Conservation (phyloP, 306 rosid genomes). For the Hippophae rhamnoides region DNA sequence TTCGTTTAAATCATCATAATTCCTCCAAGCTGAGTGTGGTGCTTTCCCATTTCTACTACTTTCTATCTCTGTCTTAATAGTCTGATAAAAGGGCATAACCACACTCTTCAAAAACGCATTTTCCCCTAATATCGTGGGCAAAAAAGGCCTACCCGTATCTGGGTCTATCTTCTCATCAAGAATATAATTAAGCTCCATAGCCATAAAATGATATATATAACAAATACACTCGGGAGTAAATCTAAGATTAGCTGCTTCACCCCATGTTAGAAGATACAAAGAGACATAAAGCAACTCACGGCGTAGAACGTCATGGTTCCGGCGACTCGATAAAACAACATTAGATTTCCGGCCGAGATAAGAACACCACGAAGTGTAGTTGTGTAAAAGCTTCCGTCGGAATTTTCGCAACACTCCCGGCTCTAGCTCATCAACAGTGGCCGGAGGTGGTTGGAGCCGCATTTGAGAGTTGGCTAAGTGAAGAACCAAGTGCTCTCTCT, state of each 20-base stretch:
- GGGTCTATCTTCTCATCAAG: slow-evolving; percentile 46
- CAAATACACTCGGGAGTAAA: slow-evolving; percentile 70
- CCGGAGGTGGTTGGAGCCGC: slow-evolving; percentile 57
- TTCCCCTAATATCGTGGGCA: slow-evolving; percentile 54
- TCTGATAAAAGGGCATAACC: slow-evolving; percentile 57
- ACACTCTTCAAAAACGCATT: slow-evolving; percentile 60
- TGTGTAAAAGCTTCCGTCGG: slow-evolving; percentile 50
- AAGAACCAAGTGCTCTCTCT: slow-evolving; percentile 87
- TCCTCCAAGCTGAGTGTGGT: slow-evolving; percentile 94
- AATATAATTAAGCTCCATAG: slow-evolving; percentile 62
- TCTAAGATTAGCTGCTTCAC: slow-evolving; percentile 81
- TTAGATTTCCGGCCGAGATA: slow-evolving; percentile 53
- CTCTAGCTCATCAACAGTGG: slow-evolving; percentile 36
- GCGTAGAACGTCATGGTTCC: slow-evolving; percentile 33
- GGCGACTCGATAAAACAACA: slow-evolving; percentile 24
- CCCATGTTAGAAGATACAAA: slow-evolving; percentile 70
- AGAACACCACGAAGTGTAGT: slow-evolving; percentile 73
- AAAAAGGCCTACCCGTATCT: slow-evolving; percentile 49
- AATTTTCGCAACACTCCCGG: slow-evolving; percentile 40
- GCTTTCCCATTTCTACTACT: slow-evolving; percentile 74
- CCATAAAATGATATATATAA: slow-evolving; percentile 71
- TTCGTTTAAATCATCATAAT: slow-evolving; percentile 83
- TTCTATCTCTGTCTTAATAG: slow-evolving; percentile 58
- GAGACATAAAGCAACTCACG: slow-evolving; percentile 68
- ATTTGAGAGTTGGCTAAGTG: slow-evolving; percentile 89